These are phyloP conservation scores for Protomyces inundatus DNA, from an alignment of 1,139 yeast genomes.

Conservation along the genomic window DNA sequence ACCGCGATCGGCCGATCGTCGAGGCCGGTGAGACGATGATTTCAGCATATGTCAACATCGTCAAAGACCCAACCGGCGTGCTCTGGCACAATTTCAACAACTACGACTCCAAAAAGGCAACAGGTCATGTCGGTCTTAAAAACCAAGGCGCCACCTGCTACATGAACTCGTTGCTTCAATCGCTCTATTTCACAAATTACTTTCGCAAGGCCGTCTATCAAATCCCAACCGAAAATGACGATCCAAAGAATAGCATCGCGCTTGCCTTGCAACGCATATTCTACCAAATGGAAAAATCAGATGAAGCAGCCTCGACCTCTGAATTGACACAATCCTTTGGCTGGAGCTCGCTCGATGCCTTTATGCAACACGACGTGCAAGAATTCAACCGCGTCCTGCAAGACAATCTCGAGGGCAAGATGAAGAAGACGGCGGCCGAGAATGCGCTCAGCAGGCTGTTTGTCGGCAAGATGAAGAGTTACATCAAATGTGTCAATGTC, in stretches of 20 bases:
- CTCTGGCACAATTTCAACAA: conserved; percentile 73
- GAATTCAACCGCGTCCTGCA: conserved; percentile 90
- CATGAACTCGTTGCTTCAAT: conserved; percentile 82
- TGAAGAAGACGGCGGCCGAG: conserved; percentile 85
- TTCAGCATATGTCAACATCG: conserved; percentile 68
- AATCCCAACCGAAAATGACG: conserved; percentile 69
- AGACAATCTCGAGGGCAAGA: conserved; percentile 86
- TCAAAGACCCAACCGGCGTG: conserved; percentile 89
- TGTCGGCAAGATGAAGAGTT: conserved; percentile 96
- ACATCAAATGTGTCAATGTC: conserved; percentile 87
- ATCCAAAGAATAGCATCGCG: conserved; percentile 58
- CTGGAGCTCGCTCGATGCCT: conserved; percentile 94
- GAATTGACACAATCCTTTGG: conserved; percentile 91
- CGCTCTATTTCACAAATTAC: conserved; percentile 75
- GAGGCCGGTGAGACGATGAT: conserved; percentile 59
- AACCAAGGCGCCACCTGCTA: conserved; percentile 99
- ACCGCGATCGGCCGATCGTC: conserved; percentile 44
- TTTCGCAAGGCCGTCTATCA: conserved; percentile 77
- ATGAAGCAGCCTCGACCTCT: conserved; percentile 71
- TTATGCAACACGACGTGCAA: conserved; percentile 96
- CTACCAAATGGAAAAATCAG: conserved; percentile 67
- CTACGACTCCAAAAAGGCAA: conserved; percentile 67
- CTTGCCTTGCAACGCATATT: conserved; percentile 83
- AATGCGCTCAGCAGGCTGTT: conserved; percentile 73
- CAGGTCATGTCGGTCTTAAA: conserved; percentile 88